Evolutionary conservation across 495 filamentous ascomycete genomes (phyloP).

Genomic region (Xylaria curta): DNA sequence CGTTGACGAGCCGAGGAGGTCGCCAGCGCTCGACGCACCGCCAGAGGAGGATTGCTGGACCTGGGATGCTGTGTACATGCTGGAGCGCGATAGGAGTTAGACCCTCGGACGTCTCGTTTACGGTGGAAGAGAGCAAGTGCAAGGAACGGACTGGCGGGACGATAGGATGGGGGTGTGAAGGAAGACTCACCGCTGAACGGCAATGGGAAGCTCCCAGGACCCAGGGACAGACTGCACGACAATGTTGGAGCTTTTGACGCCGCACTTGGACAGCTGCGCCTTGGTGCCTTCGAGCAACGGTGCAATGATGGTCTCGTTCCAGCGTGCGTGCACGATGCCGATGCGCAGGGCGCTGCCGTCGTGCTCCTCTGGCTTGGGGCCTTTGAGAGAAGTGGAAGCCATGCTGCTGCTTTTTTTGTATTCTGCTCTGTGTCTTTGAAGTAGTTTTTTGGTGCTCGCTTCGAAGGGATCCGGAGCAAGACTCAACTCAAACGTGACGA

Average conservation of each 20-base stretch:
- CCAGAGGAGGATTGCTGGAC: conserved; percentile 72
- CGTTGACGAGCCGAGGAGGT: conserved; percentile 74
- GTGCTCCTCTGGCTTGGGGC: conserved; percentile 53
- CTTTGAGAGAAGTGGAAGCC: conserved; percentile 45
- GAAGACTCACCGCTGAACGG: conserved; percentile 72
- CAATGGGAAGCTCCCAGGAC: conserved; percentile 90
- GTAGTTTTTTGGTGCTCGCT: neutral
- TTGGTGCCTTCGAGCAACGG: conserved; percentile 73
- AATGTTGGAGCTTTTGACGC: conserved; percentile 88
- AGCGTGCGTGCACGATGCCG: conserved; percentile 93
- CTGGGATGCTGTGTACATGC: conserved; percentile 86
- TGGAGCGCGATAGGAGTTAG: conserved; percentile 39
- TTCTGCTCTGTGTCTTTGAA: neutral
- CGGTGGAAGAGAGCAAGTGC: conserved; percentile 1
- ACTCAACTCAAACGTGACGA: neutral
- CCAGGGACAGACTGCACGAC: conserved; percentile 88
- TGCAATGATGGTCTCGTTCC: conserved; percentile 82
- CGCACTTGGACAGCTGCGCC: conserved; percentile 61
- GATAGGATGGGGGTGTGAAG: neutral
- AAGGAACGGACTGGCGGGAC: neutral
- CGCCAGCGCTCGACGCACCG: conserved; percentile 71
- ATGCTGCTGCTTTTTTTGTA: neutral
- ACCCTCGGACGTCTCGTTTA: neutral
- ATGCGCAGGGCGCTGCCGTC: conserved; percentile 84
- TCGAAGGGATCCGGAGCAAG: neutral